phyloP scores from a whole-genome alignment of 2,329 filamentous ascomycete species.

The Colletotrichum lentis region DNA sequence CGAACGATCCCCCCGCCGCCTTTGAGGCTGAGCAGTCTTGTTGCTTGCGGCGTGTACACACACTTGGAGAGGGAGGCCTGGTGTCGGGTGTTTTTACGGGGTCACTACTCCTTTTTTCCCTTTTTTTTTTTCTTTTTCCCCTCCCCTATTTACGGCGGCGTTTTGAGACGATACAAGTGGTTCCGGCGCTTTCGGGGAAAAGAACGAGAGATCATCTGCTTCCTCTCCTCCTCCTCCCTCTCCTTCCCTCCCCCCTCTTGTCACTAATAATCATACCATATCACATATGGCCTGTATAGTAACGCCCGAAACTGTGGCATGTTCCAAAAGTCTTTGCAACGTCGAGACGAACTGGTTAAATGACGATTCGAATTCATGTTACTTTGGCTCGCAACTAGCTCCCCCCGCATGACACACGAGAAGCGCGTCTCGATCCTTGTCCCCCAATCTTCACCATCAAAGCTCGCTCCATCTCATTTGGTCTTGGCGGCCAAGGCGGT shows the following conservation, averaged over 20 bases:
- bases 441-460: background rate
- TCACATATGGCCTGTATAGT: slow-evolving; percentile 23
- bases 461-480: background rate
- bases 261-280: slow-evolving; percentile 7
- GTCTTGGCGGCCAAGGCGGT: slow-evolving; percentile 44
- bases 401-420: no score
- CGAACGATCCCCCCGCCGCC: background rate
- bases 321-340: slow-evolving; percentile 21
- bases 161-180: slow-evolving; percentile 24
- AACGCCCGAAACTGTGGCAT: slow-evolving; percentile 19
- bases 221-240: slow-evolving; percentile 24
- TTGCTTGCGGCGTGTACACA: slow-evolving; percentile 17
- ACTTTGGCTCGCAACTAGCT: slow-evolving; percentile 14
- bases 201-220: slow-evolving; percentile 13
- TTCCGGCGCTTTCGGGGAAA: slow-evolving; percentile 1
- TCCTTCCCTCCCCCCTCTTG: slow-evolving; percentile 11
- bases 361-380: slow-evolving; percentile 32
- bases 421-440: no score
- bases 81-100: background rate
- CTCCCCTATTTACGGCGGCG: slow-evolving; percentile 22
- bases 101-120: background rate
- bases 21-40: background rate
- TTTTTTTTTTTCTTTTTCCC: no score
- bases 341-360: slow-evolving; percentile 25
- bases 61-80: background rate